Conservation (phyloP, 352 stramenopile species). For the Albugo candida region DNA sequence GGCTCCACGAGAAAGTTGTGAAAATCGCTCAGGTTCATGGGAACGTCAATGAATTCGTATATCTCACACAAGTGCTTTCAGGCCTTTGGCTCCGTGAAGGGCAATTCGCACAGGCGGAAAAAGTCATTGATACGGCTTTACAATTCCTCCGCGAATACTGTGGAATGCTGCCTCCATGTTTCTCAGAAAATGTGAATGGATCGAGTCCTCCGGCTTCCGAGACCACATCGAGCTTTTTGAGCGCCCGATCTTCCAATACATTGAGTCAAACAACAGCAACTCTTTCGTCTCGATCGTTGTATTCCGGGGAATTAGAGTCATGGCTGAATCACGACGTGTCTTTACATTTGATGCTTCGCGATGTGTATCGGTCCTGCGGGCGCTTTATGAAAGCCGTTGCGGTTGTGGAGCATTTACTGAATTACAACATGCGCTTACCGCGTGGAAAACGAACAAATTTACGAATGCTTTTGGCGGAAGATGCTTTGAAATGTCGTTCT, state of each 20-base stretch:
- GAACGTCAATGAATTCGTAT: constrained; percentile 76
- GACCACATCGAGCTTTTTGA: constrained; percentile 20
- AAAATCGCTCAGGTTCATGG: constrained; percentile 36
- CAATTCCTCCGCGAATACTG: constrained; percentile 49
- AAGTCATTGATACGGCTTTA: constrained; percentile 39
- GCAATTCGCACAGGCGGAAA: constrained; percentile 50
- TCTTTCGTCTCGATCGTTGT: constrained; percentile 31
- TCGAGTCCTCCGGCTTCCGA: constrained; percentile 52
- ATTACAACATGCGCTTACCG: constrained; percentile 44
- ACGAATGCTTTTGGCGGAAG: constrained; percentile 60
- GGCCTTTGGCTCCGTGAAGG: constrained; percentile 63
- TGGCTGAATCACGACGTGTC: constrained; percentile 71
- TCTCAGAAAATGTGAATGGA: constrained; percentile 23
- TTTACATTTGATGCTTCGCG: constrained; percentile 60
- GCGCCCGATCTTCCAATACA: too few relatives aligned
- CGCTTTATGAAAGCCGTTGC: constrained; percentile 60
- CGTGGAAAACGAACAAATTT: constrained; percentile 61
- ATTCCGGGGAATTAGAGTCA: constrained; percentile 40
- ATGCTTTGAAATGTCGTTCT: constrained; percentile 49
- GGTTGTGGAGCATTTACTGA: constrained; percentile 57
- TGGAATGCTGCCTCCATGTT: constrained; percentile 38
- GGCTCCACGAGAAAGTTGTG: constrained; percentile 64
- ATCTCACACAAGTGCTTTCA: constrained; percentile 58
- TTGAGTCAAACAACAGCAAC: too few relatives aligned
- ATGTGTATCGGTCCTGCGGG: constrained; percentile 59